Base-by-base conservation (phyloP, 768 basidiomycete species). In the Rhizopogon vesiculosus region DNA sequence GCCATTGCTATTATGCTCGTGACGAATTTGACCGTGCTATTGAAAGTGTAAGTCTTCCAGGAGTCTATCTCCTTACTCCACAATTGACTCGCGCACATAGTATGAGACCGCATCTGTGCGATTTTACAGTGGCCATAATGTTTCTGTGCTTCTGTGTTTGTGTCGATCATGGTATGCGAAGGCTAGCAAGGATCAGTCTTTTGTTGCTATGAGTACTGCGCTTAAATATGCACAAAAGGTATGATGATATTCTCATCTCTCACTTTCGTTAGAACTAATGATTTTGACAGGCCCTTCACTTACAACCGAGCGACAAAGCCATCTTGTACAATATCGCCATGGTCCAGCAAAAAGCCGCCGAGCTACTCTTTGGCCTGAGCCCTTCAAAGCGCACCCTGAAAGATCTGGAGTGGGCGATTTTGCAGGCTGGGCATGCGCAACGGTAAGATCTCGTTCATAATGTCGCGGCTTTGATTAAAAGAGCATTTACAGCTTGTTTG, bases 1-100 rank as follows among this genome's bases (percentile, higher is more conserved):
- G 95, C 0, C 97, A 98, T 64, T 97, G 94, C 64, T 90, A 94
- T 67, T 96, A 92, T 65, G 82, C 85, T 18, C 79, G 92, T 50
- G 96, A 97, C 56, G 96, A 99, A 67, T 97, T 87, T 66, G 96
- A 98, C 60, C 81, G 91, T 48, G 96, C 97, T 1, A 95, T 98
- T 59, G 95, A 99, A 71, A 91, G 91, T 64, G 96, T 97, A 67
- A 68, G 85, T 77, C 12, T 31, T 50, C 5, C 39, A 41, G 41
- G 39, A 53, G 28, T 42, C n/a, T 28, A 19, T 19, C 3, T 13
- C 3, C 2, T 16, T 10, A 51, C 40, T 16, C 16, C 31, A 22
- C 19, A 33, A 15, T 48, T 51, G 25, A 52, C 41, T 58, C 33
- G 46, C 29, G 2, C 9, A 53, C 28, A 10, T 57, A 98, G 96